Evolutionary conservation across 2,329 filamentous ascomycete genomes (phyloP).

Genomic region (Fusarium nanum): DNA sequence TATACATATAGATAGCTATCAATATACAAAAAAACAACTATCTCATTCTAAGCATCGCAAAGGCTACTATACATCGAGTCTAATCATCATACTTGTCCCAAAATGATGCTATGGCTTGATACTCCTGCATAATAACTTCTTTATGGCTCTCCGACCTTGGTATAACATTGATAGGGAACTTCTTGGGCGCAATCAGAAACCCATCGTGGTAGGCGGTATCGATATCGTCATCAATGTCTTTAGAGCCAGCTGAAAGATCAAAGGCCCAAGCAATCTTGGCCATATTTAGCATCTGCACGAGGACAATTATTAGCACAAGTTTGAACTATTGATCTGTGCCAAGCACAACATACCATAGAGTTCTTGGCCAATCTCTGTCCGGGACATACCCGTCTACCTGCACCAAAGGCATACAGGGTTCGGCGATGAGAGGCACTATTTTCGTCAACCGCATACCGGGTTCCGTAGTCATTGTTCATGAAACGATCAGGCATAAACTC

Average conservation of each 20-base stretch:
- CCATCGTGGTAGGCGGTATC: conserved; percentile 6
- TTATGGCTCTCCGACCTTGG: background rate
- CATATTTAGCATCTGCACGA: background rate
- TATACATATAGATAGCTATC: too few species aligned
- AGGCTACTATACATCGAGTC: background rate
- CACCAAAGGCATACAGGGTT: conserved; percentile 4
- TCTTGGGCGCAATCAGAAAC: conserved; percentile 4
- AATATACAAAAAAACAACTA: too few species aligned
- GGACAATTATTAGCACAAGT: too few species aligned
- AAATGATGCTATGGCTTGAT: background rate
- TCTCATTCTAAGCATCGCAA: too few species aligned
- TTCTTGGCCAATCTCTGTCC: conserved; percentile 5
- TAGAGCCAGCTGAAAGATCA: background rate
- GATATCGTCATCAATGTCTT: background rate
- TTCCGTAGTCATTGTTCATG: conserved; percentile 1
- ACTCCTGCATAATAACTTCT: background rate
- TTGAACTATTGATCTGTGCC: too few species aligned
- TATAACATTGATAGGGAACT: background rate
- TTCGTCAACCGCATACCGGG: background rate
- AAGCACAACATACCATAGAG: background rate
- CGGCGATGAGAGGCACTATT: background rate
- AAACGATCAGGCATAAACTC: conserved; percentile 3
- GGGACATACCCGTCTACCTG: background rate
- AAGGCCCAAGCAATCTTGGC: conserved; percentile 7
- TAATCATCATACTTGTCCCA: conserved; percentile 3